These are phyloP conservation scores for Hypsizygus marmoreus DNA, from an alignment of 768 basidiomycete species.

Conservation along the genomic window DNA sequence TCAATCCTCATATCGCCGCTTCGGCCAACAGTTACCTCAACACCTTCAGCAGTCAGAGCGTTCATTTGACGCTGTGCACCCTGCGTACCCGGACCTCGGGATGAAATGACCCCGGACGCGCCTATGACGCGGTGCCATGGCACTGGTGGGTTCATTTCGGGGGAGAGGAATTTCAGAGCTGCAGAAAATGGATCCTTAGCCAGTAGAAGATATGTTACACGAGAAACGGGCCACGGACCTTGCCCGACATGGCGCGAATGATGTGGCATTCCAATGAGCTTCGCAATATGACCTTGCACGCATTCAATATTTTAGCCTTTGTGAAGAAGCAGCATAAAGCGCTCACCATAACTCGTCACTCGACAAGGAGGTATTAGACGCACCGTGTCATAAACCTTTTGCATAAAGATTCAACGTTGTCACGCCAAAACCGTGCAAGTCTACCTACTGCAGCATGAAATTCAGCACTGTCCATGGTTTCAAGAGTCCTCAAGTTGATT, in stretches of 20 bases:
- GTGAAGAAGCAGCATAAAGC: background rate
- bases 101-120: conserved; percentile 73
- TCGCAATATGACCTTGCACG: conserved; percentile 71
- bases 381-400: conserved; percentile 72
- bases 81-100: conserved; percentile 79
- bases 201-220: background rate
- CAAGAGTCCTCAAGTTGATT: background rate
- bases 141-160: conserved; percentile 60
- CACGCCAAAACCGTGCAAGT: background rate
- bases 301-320: background rate
- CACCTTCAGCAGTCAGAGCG: conserved; percentile 77
- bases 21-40: conserved; percentile 65
- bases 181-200: conserved; percentile 2
- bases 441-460: conserved; percentile 59
- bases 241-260: conserved; percentile 84
- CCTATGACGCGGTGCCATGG: conserved; percentile 84
- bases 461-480: conserved; percentile 56
- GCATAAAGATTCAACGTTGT: background rate
- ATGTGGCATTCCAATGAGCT: conserved; percentile 75
- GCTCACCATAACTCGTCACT: conserved; percentile 77
- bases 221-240: conserved; percentile 49
- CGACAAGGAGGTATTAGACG: conserved; percentile 65
- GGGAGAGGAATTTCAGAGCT: conserved; percentile 80
- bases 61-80: conserved; percentile 78
- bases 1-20: conserved; percentile 62